phyloP scores from a whole-genome alignment of 495 filamentous ascomycete genomes.

The Astrothelium subdiscretum region DNA sequence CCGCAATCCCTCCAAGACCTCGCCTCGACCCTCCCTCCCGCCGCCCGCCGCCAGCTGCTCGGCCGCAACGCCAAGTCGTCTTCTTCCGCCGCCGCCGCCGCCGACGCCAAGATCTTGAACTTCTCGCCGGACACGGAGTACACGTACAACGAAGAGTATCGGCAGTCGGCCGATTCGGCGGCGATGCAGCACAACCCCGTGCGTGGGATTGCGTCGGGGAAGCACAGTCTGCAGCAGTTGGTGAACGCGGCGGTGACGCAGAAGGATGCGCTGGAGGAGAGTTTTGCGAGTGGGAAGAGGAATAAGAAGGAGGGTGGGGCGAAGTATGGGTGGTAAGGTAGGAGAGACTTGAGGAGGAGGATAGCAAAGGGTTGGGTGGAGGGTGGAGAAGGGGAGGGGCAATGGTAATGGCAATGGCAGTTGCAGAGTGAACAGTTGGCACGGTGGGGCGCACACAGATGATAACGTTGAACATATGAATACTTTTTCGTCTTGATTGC shows the following conservation, averaged over 20 bases:
- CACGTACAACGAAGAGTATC: conserved; percentile 62
- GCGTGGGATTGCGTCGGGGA: conserved; percentile 71
- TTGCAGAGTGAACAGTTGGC: no score
- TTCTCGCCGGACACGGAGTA: conserved; percentile 88
- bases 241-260: conserved; percentile 70
- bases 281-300: conserved; percentile 62
- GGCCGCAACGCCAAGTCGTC: conserved; percentile 45
- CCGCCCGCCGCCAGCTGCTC: conserved; percentile 70
- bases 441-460: no score
- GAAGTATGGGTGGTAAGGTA: conserved; percentile 61
- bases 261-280: conserved; percentile 76
- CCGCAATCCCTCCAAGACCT: conserved; percentile 56
- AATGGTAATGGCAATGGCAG: no score
- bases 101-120: conserved; percentile 42
- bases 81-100: conserved; percentile 21
- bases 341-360: background rate
- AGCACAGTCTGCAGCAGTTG: conserved; percentile 77
- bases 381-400: background rate
- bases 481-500: background rate
- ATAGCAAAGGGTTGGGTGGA: background rate
- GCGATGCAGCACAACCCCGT: conserved; percentile 64
- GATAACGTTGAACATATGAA: no score
- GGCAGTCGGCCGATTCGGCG: conserved; percentile 48
- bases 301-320: conserved; percentile 69
- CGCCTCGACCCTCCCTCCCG: conserved; percentile 48